A percentile compares a stretch with the other conserved stretches of the same genome.
phyloP scores from a whole-genome alignment of 1,284 basidiomycete genomes.

The Cystobasidium pallidum region DNA sequence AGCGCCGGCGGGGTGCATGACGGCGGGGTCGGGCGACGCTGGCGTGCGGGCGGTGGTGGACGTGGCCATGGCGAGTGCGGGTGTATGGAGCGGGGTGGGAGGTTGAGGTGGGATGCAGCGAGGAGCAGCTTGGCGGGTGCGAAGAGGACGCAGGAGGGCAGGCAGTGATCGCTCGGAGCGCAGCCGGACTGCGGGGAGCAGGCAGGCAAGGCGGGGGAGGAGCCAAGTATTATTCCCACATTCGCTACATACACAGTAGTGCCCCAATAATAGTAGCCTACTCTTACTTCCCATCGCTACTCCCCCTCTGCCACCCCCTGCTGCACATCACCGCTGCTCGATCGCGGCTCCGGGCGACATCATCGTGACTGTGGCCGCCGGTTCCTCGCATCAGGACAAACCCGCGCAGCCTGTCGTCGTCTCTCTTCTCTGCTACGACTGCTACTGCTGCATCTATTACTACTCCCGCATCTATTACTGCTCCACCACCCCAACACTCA shows the following conservation, averaged over 20 bases:
- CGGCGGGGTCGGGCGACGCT: slow-evolving; percentile 34
- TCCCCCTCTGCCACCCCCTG: background rate
- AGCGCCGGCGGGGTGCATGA: background rate
- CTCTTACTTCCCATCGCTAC: background rate
- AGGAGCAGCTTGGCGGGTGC: too few species aligned
- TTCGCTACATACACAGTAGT: background rate
- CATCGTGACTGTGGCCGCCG: slow-evolving; percentile 26
- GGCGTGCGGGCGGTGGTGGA: slow-evolving; percentile 29
- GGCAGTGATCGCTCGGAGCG: too few species aligned
- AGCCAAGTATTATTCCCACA: too few species aligned
- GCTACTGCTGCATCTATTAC: background rate
- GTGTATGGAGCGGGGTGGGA: background rate
- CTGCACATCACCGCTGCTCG: slow-evolving; percentile 2
- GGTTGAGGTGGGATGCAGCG: background rate
- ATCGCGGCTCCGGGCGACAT: background rate
- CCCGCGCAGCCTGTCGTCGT: too few species aligned
- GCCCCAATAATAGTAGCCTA: background rate
- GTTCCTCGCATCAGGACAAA: too few species aligned
- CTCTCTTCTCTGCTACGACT: background rate
- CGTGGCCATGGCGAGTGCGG: slow-evolving; percentile 4
- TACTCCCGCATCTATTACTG: background rate
- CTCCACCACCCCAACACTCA: background rate
- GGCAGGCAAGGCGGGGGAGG: too few species aligned
- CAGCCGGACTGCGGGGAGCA: too few species aligned
- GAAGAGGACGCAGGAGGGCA: too few species aligned